Evolutionary conservation across 2,329 filamentous ascomycete species (phyloP), one percentile per base, ranked within the genome.

Genomic region (Aspergillus floridensis): DNA sequence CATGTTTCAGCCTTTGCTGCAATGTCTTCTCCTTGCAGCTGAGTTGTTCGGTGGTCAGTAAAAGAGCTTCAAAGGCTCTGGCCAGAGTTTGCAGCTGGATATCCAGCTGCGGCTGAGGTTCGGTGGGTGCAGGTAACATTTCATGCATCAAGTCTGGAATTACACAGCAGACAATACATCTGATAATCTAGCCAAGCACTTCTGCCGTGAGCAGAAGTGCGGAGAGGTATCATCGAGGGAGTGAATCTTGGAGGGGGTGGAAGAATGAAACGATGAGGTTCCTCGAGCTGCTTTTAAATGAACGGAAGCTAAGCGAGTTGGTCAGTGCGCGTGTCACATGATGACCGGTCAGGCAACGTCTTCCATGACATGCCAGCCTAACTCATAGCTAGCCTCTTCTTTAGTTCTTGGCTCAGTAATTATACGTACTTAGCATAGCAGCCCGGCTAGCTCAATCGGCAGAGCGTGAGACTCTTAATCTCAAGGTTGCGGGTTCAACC

Each of bases 401-500:
- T n/a, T n/a, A 7, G 26, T 0, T 26, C 2, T 2, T 29, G 2
- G 26, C 6, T 3, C n/a, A 29, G 26, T 29, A 29, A 6, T 29
- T 8, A 8, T 1, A 2, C 26, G 2, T 1, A 7, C 26, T 29
- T 0, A 29, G 1, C 26, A 29, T 8, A 29, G 2, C 3, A 29
- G 26, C 26, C 26, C 26, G 26, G 26, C 26, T 29, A 29, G 26
- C 78, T 80, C 78, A 80, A 80, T 80, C 77, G 78, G 72, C 77
- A 80, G 74, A 77, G 74, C 75, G 74, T 80, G 78, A 78, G 78
- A 77, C 77, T 80, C 76, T 80, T 81, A 78, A 74, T 73, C 74
- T 72, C 72, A 74, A 74, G 70, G 71, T 66, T 75, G 74, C 71
- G 38, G 38, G 38, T 44, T 44, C 38, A 44, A 44, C 38, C 38